Evolutionary conservation across 2,329 filamentous ascomycete species (phyloP), one percentile per base, ranked within the genome.

Genomic region (Neurospora sp.): DNA sequence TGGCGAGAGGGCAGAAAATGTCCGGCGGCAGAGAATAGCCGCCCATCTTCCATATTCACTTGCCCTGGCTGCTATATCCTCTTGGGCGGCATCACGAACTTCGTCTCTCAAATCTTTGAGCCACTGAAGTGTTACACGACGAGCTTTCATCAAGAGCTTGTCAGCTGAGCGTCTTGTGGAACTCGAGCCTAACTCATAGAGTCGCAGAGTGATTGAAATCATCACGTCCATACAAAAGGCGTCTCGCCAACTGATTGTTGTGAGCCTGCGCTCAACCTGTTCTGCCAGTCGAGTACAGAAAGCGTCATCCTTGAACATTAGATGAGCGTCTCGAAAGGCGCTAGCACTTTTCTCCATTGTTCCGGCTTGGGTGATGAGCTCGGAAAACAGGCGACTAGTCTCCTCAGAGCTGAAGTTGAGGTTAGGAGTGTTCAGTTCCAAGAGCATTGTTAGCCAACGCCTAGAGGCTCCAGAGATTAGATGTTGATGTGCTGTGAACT

Each of bases 161-260:
- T 75, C 23, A 1, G 79, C 78, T 0, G 66, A 71, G 10, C 0
- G 43, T 66, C 40, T 66, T 2, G 71, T 46, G 15, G 70, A 74
- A 39, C 23, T 28, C 13, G 71, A 17, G 5, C 68, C 68, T 8
- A 77, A 73, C 28, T 67, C 73, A 68, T 74, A 81, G 0, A 77
- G 73, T 2, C 85, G 82, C 0, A 87, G 75, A 0, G 80, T 74
- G 0, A 91, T 73, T 0, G 82, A 85, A 5, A 90, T 81, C 1
- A 90, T 69, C 0, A 84, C 81, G 4, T 87, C 84, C 87, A 91
- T 90, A 15, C 82, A 81, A 68, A 86, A 77, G 0, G 78, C 80
- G 71, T 91, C 89, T 0, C 88, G 82, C 85, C 87, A 90, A 66
- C 87, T 91, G 8, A 91, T 84, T 0, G 76, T 74, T 0, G 79